Evolutionary conservation across 202 grass and related monocot species (phyloP).

Genomic region (Hordeum pubiflorum): DNA sequence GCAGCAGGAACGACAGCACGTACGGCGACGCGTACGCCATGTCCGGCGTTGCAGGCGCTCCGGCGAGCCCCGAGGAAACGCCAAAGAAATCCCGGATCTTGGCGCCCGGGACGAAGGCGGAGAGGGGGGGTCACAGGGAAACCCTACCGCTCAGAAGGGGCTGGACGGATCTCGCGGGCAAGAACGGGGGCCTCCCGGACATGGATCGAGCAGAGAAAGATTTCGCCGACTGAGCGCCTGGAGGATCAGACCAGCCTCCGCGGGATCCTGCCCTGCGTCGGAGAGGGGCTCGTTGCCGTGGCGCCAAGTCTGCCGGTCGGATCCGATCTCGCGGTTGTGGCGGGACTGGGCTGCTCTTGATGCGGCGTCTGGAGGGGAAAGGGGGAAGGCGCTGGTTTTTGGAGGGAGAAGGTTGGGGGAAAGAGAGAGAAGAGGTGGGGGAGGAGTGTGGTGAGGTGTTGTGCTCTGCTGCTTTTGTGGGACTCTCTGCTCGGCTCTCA

Average conservation of each 20-base stretch:
- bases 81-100: not conserved
- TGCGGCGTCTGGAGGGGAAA: not conserved
- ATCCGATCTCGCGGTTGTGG: not conserved
- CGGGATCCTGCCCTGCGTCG: too few relatives aligned
- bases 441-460: not conserved
- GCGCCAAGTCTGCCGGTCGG: not conserved
- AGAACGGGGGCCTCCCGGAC: not conserved
- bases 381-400: not conserved
- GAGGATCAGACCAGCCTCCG: not conserved
- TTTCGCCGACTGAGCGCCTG: not conserved
- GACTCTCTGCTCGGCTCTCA: not conserved
- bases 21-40: slow-evolving; percentile 40
- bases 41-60: slow-evolving; percentile 7
- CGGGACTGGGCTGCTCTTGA: not conserved
- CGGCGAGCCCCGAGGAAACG: not conserved
- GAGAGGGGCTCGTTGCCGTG: not conserved
- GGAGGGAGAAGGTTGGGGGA: slow-evolving; percentile 2
- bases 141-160: not conserved
- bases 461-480: not conserved
- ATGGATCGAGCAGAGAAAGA: not conserved
- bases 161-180: not conserved
- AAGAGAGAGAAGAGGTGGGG: not conserved
- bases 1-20: slow-evolving; percentile 52
- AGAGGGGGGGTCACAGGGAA: not conserved
- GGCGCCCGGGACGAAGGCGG: not conserved